These are phyloP conservation scores for Penicillium cosmopolitanum DNA, from an alignment of 495 filamentous ascomycete species.

Conservation along the genomic window DNA sequence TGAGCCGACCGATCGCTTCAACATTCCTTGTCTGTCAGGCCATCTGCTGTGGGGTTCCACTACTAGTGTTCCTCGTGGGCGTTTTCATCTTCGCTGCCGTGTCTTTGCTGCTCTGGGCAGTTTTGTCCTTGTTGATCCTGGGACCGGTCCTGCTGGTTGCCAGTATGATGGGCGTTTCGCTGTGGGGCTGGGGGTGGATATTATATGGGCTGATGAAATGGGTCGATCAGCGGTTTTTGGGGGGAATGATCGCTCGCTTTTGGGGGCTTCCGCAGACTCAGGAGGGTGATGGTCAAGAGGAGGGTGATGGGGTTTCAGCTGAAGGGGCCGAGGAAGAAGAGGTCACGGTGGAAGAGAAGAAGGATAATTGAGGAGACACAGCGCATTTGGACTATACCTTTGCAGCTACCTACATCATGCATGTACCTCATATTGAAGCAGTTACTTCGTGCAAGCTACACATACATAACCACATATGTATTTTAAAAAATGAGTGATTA, in stretches of 20 bases:
- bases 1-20: constrained; percentile 35
- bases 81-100: constrained; percentile 42
- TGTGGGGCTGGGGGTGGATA: constrained; percentile 49
- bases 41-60: constrained; percentile 43
- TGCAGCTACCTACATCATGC: no score
- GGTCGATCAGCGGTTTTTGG: constrained; percentile 39
- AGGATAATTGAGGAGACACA: constrained; percentile 13
- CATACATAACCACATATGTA: no score
- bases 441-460: no score
- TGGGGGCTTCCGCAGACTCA: constrained; percentile 27
- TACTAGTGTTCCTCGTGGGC: constrained; percentile 41
- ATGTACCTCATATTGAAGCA: no score
- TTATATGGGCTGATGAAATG: constrained; percentile 43
- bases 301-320: background rate
- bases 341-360: constrained; percentile 8
- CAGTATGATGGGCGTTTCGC: constrained; percentile 40
- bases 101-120: constrained; percentile 37
- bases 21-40: constrained; percentile 43
- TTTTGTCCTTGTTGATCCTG: constrained; percentile 41
- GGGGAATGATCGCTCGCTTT: constrained; percentile 36
- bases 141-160: constrained; percentile 42
- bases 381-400: no score
- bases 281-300: constrained; percentile 7
- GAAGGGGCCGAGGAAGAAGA: constrained; percentile 7
- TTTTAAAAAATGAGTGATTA: no score